These are phyloP conservation scores for Chalciporus chontae DNA, from an alignment of 768 basidiomycete species.

Conservation along the genomic window DNA sequence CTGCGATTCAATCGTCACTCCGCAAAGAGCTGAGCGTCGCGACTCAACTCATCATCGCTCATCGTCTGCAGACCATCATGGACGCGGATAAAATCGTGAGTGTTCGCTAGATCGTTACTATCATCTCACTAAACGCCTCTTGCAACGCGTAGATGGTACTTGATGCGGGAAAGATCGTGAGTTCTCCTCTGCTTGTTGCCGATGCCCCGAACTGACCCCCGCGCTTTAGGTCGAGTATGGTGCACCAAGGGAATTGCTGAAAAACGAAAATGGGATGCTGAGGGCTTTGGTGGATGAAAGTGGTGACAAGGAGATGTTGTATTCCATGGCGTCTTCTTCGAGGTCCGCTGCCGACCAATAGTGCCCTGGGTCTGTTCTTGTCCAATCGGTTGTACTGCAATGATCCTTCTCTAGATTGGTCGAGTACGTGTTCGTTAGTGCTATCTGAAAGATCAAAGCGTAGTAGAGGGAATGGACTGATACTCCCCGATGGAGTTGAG, in stretches of 20 bases:
- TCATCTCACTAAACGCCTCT: too few species aligned
- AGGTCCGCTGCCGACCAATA: background rate
- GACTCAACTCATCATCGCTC: constrained; percentile 58
- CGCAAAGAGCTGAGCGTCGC: constrained; percentile 42
- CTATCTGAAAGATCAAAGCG: too few species aligned
- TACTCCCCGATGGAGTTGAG: too few species aligned
- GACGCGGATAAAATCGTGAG: constrained; percentile 57
- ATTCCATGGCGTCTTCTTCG: constrained; percentile 32
- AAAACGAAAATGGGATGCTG: constrained; percentile 48
- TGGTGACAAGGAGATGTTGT: constrained; percentile 46
- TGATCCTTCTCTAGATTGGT: too few species aligned
- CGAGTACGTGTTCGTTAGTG: too few species aligned
- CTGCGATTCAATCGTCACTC: constrained; percentile 54
- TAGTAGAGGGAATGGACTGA: too few species aligned
- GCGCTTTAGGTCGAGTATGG: constrained; percentile 48
- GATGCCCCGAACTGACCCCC: background rate
- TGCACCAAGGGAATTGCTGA: constrained; percentile 46
- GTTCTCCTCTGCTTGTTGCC: constrained; percentile 3
- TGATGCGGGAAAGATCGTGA: constrained; percentile 39
- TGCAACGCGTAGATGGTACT: constrained; percentile 39
- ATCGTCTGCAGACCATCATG: constrained; percentile 56
- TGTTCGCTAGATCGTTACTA: background rate
- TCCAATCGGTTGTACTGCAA: too few species aligned
- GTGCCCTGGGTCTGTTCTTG: background rate
- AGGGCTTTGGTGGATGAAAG: constrained; percentile 57